Percentiles rank a stretch among this genome's conserved stretches.
Conservation (phyloP, 495 filamentous ascomycete genomes). For the Penicillium crystallinum region DNA sequence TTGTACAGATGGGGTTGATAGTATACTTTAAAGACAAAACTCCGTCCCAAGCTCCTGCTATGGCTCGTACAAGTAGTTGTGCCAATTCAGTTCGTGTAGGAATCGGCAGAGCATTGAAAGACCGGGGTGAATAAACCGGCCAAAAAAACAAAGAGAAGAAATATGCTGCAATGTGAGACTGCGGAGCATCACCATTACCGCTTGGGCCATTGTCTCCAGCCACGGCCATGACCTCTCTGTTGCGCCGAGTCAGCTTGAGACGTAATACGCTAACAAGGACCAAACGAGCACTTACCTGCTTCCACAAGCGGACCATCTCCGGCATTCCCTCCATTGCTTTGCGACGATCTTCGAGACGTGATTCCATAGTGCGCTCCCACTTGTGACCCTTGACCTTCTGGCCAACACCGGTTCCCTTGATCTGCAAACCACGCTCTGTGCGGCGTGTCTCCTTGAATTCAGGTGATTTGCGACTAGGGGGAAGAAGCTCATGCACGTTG, state of each 20-base stretch:
- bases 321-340: constrained; percentile 94
- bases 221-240: constrained; percentile 77
- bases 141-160: constrained; percentile 14
- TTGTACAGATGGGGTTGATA: constrained; percentile 21
- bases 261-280: neutral
- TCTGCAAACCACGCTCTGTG: constrained; percentile 66
- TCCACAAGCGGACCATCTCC: constrained; percentile 83
- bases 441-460: constrained; percentile 59
- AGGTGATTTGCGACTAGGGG: constrained; percentile 69
- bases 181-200: constrained; percentile 24
- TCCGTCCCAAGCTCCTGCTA: constrained; percentile 31
- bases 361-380: constrained; percentile 83
- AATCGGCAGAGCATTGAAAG: constrained; percentile 26
- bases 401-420: constrained; percentile 90
- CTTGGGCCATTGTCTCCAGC: constrained; percentile 88
- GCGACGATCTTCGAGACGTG: constrained; percentile 78
- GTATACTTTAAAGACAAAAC: constrained; percentile 21
- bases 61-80: constrained; percentile 25
- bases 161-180: neutral
- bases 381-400: constrained; percentile 90
- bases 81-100: constrained; percentile 4
- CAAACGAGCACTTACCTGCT: constrained; percentile 60
- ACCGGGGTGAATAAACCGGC: constrained; percentile 8
- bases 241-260: constrained; percentile 19
- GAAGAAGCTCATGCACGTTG: constrained; percentile 79